A percentile compares a stretch with the other conserved stretches of the same genome.
phyloP scores from a whole-genome alignment of 192 early-diverging fungal genomes.

The Coemansia sp. region DNA sequence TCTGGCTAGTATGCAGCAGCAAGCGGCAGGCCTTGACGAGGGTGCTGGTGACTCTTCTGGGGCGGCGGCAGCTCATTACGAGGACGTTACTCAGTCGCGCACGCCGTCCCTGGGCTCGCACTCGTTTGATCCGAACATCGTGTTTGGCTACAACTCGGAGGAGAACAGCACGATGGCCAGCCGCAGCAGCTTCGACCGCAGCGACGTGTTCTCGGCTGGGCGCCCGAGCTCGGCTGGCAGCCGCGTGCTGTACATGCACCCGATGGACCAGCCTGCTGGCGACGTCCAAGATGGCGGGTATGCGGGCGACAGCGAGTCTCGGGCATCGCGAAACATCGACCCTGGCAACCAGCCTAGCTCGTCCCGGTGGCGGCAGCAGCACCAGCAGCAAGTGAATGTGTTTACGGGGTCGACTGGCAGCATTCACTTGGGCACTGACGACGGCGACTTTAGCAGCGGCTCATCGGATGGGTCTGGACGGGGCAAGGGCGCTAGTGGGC shows the following conservation, averaged over 20 bases:
- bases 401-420: conserved; percentile 6
- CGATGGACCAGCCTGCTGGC: conserved; percentile 23
- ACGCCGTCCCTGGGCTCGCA: conserved; percentile 33
- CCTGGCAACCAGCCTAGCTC: background rate
- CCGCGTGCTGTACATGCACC: conserved; percentile 38
- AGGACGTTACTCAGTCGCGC: conserved; percentile 24
- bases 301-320: conserved; percentile 20
- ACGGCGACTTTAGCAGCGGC: conserved; percentile 10
- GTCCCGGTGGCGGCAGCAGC: conserved; percentile 8
- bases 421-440: conserved; percentile 8
- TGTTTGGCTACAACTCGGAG: conserved; percentile 48
- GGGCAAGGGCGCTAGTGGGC: conserved; percentile 13
- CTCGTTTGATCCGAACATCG: conserved; percentile 40
- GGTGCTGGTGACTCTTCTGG: background rate
- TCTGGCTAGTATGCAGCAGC: background rate
- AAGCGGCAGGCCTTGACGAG: background rate
- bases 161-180: conserved; percentile 54
- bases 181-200: conserved; percentile 48
- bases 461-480: conserved; percentile 7
- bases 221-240: conserved; percentile 38
- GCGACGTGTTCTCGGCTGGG: conserved; percentile 17
- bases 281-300: conserved; percentile 9
- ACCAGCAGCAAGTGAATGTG: background rate
- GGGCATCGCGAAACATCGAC: background rate
- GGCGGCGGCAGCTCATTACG: background rate